Conservation (phyloP, 805 yeast genomes). For the Teunomyces tritomae region DNA sequence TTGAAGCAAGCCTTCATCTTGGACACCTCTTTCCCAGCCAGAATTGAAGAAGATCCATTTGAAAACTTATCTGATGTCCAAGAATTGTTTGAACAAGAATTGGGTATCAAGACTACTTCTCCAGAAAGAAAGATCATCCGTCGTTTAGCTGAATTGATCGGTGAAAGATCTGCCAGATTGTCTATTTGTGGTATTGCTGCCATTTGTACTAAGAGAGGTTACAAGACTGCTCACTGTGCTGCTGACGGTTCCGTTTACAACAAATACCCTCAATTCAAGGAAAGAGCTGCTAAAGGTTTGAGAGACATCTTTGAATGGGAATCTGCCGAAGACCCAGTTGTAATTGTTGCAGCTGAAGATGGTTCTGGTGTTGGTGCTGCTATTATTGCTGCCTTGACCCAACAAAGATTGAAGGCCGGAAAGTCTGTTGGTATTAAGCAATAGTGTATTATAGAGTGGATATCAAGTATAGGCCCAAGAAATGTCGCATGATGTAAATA, state of each 20-base stretch:
- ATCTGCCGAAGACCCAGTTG: slow-evolving; percentile 68
- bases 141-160: slow-evolving; percentile 79
- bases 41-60: slow-evolving; percentile 84
- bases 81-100: slow-evolving; percentile 56
- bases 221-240: slow-evolving; percentile 80
- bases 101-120: slow-evolving; percentile 63
- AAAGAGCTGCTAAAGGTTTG: slow-evolving; percentile 83
- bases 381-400: slow-evolving; percentile 91
- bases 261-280: slow-evolving; percentile 88
- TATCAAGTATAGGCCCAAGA: background rate
- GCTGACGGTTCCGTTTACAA: slow-evolving; percentile 97
- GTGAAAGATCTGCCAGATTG: slow-evolving; percentile 89
- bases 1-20: slow-evolving; percentile 65
- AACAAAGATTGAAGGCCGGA: slow-evolving; percentile 71
- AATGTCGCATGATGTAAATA: slow-evolving; percentile 1
- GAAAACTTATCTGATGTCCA: slow-evolving; percentile 77
- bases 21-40: slow-evolving; percentile 88
- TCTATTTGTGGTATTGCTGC: slow-evolving; percentile 96
- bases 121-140: slow-evolving; percentile 83
- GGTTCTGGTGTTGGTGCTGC: slow-evolving; percentile 99
- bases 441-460: background rate
- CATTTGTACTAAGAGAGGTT: slow-evolving; percentile 80
- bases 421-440: slow-evolving; percentile 55
- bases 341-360: slow-evolving; percentile 91
- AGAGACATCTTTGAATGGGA: slow-evolving; percentile 87